phyloP scores from a whole-genome alignment of 148 eudicot genomes.

The Vaccinium vitisidaea region DNA sequence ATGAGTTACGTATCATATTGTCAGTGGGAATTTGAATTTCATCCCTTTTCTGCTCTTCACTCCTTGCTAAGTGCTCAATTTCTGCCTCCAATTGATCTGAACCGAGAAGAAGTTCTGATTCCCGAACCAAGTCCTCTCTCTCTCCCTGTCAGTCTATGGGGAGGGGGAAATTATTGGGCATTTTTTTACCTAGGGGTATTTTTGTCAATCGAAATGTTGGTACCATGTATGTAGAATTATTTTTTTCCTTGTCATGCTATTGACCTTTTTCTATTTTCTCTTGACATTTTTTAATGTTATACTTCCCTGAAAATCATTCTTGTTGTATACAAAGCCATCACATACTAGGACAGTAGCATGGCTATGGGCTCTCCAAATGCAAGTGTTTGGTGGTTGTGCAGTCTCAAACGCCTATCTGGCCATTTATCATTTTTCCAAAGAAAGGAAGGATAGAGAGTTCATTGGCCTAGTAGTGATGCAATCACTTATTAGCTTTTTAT shows the following conservation, averaged over 20 bases:
- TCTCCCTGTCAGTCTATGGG: no score
- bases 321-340: not conserved
- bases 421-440: not conserved
- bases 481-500: not conserved
- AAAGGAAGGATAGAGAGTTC: not conserved
- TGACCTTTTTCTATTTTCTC: not conserved
- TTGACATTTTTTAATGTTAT: not conserved
- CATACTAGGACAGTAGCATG: not conserved
- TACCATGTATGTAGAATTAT: no score
- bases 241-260: no score
- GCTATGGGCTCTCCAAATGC: not conserved
- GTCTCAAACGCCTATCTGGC: not conserved
- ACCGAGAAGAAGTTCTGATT: not conserved
- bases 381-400: not conserved
- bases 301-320: not conserved
- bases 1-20: not conserved
- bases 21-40: constrained; percentile 7
- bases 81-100: constrained; percentile 8
- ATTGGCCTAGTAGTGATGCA: not conserved
- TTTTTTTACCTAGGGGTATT: no score
- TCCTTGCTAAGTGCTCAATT: not conserved
- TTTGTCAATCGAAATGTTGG: no score
- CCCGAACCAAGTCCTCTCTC: not conserved
- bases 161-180: no score
- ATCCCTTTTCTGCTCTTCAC: constrained; percentile 4